Evolutionary conservation across 2,329 filamentous ascomycete species (phyloP), one percentile per base, ranked within the genome.

Genomic region (Spiromastix sp.): DNA sequence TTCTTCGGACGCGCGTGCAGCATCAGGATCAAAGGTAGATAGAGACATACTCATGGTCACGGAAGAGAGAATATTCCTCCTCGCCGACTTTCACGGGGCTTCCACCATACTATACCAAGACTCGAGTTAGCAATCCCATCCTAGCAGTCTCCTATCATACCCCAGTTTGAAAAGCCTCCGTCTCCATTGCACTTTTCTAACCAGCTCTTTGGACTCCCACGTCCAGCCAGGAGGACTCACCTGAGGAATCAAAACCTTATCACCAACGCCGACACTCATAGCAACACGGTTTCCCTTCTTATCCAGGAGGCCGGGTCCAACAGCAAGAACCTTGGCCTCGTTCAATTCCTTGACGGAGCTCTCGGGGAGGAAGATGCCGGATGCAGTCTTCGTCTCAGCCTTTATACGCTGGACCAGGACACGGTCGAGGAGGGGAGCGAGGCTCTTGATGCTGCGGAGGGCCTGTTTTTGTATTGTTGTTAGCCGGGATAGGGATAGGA

Each of bases 321-420:
- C 89, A 44, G 91, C 91, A 42, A 98, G 71, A 37, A 98, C 91
- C 68, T 85, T 87, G 54, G 85, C 91, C 73, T 96, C 89, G 68
- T 95, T 96, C 60, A 96, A 77, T 66, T 98, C 91, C 77, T 98
- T 94, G 59, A 96, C 85, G 56, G 81, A 84, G 43, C 81, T 87
- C 72, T 98, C 91, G 51, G 91, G 91, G 48, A 98, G 83, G 74
- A 93, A 95, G 74, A 98, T 94, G 56, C 91, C 91, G 56, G 80
- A 80, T 52, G 91, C 86, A 32, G 91, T 98, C 76, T 95, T 95
- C 60, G 86, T 66, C 69, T 96, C 89, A 56, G 89, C 84, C 73
- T 96, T 96, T 70, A 95, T 69, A 67, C 91, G 85, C 79, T 98
- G 91, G 51, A 98, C 85, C 47, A 98, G 81, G 52, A 98, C 86